Evolutionary conservation across 306 rosid species (phyloP), one percentile per base, ranked within the genome.

Genomic region (Geum urbanum): DNA sequence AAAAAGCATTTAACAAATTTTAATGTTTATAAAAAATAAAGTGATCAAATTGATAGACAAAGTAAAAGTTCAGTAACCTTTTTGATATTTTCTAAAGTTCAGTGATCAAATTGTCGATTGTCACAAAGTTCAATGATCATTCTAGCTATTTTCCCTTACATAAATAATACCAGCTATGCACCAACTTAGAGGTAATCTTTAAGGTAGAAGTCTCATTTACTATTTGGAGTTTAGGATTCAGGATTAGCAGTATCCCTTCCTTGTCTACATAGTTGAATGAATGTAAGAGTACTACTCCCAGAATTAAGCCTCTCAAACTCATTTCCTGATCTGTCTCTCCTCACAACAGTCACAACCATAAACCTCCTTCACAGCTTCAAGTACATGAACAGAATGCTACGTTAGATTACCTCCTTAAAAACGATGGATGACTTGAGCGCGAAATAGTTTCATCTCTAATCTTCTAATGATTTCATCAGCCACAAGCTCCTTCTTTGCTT

Each of bases 391-490:
- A 22, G 44, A 41, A 41, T 20, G 67, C 63, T 59, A 79, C 69
- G 55, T 75, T 60, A 39, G 8, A 63, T 48, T 79, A 94, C 97
- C 96, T 91, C 97, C 75, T 81, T 87, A 81, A 94, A 90, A 72
- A 72, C 86, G 7, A 94, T 84, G 70, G 96, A 83, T 44, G 95
- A 84, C 71, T 64, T 67, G n/a, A 91, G 84, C 61, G 96, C 91
- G 97, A 84, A 94, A 94, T 84, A 91, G 81, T 67, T 88, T 83
- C 70, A 80, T 86, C 86, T 91, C 95, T 67, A 88, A 85, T 88
- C 99, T 84, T 73, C 78, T 66, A 50, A 77, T 87, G 76, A 94
- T 84, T 84, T 84, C 83, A 81, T 87, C 87, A 1, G 99, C 97
- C 71, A 91, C 85, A 60, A 73, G 77, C 83, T 83, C 88, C 86